These are phyloP conservation scores for Arthrocladium fulminans DNA, from an alignment of 2,329 filamentous ascomycete genomes.

Conservation along the genomic window DNA sequence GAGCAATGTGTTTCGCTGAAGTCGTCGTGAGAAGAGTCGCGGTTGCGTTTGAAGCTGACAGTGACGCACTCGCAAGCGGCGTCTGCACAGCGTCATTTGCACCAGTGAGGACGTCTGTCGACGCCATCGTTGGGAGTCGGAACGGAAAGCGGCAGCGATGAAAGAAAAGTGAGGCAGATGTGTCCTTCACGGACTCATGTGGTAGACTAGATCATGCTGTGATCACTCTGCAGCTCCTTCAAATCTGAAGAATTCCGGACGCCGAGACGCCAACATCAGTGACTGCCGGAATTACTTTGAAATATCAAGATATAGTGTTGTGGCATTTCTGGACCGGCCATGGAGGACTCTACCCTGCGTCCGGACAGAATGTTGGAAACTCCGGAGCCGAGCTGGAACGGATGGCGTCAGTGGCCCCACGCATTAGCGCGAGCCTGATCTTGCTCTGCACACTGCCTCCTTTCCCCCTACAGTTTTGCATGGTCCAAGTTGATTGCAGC, in stretches of 20 bases:
- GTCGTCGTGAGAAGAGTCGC: constrained; percentile 23
- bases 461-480: no score
- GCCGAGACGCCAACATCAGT: no score
- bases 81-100: background rate
- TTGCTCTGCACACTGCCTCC: no score
- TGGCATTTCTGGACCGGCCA: no score
- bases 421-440: no score
- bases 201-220: background rate
- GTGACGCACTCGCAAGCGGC: constrained; percentile 3
- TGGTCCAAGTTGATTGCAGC: no score
- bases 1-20: constrained; percentile 28
- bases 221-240: background rate
- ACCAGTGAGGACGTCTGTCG: background rate
- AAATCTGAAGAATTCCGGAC: background rate
- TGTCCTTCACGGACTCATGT: constrained; percentile 1
- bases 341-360: no score
- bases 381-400: background rate
- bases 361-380: background rate
- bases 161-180: background rate
- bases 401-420: background rate
- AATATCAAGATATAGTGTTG: no score
- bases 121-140: background rate
- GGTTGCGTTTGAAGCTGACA: constrained; percentile 13
- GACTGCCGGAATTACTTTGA: no score
- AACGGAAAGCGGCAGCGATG: no score